Conservation (phyloP, 2,329 filamentous ascomycete genomes). For the Colletotrichum zoysiae region DNA sequence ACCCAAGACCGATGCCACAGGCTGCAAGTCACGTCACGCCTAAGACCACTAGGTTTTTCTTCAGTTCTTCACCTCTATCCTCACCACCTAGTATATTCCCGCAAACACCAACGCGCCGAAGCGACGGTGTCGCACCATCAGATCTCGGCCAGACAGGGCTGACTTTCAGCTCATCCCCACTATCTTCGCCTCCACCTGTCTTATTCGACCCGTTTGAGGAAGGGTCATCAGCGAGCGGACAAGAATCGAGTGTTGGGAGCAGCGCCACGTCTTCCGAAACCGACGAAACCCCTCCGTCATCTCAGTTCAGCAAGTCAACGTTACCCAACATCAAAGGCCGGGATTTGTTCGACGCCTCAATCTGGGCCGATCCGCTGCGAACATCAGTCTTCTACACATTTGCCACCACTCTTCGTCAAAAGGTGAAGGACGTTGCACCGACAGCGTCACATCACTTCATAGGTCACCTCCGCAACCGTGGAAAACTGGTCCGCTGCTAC, state of each 20-base stretch:
- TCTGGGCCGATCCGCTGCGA: constrained; percentile 76
- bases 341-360: constrained; percentile 77
- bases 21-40: constrained; percentile 12
- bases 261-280: constrained; percentile 60
- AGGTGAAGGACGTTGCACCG: constrained; percentile 71
- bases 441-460: constrained; percentile 78
- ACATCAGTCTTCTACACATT: constrained; percentile 81
- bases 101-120: constrained; percentile 10
- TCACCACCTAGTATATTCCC: constrained; percentile 47
- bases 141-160: constrained; percentile 1
- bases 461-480: constrained; percentile 73
- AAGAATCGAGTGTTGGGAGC: constrained; percentile 50
- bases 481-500: constrained; percentile 78
- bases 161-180: constrained; percentile 62
- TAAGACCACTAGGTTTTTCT: constrained; percentile 13
- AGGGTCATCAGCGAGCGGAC: constrained; percentile 49
- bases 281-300: constrained; percentile 58
- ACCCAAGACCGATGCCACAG: background rate
- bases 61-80: constrained; percentile 53
- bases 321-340: constrained; percentile 76
- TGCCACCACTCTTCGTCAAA: constrained; percentile 74
- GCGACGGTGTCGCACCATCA: background rate
- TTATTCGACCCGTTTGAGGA: constrained; percentile 65
- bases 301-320: constrained; percentile 52
- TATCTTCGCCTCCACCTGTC: constrained; percentile 68